A percentile compares a stretch with the other conserved stretches of the same genome.
These are phyloP conservation scores for Babesia bigemina DNA, from an alignment of 169 alveolate species.

Conservation along the genomic window DNA sequence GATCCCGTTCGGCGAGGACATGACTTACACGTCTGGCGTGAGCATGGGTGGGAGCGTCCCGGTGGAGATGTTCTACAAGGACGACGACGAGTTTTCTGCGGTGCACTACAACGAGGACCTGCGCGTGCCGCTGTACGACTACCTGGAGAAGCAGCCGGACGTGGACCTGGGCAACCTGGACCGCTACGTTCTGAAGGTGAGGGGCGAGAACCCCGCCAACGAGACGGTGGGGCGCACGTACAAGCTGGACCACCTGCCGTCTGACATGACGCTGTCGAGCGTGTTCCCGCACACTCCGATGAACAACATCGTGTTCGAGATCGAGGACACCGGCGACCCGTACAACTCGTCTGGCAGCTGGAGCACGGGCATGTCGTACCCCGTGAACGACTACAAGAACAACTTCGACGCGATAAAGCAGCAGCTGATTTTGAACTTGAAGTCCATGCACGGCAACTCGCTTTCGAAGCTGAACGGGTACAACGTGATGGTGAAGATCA, in stretches of 20 bases:
- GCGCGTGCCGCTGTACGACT: constrained; percentile 45
- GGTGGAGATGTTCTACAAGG: constrained; percentile 55
- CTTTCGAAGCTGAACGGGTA: constrained; percentile 35
- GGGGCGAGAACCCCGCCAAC: constrained; percentile 55
- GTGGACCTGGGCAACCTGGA: constrained; percentile 40
- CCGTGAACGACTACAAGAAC: constrained; percentile 53
- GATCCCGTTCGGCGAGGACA: constrained; percentile 43
- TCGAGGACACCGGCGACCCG: constrained; percentile 52
- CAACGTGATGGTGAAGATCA: constrained; percentile 56
- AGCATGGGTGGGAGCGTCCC: constrained; percentile 68
- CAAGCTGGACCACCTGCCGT: constrained; percentile 49
- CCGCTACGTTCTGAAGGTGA: constrained; percentile 34
- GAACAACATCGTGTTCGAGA: constrained; percentile 27
- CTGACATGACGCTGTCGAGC: constrained; percentile 41
- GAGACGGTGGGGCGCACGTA: constrained; percentile 33
- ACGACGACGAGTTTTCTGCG: constrained; percentile 56
- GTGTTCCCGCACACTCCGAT: constrained; percentile 59
- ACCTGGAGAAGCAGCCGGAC: constrained; percentile 50
- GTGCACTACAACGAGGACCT: constrained; percentile 58
- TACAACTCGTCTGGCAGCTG: constrained; percentile 59
- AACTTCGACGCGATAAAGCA: constrained; percentile 58
- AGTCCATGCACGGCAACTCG: constrained; percentile 63
- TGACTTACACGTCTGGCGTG: constrained; percentile 13
- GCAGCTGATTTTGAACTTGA: constrained; percentile 56
- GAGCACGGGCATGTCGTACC: constrained; percentile 58